Percentiles rank a stretch among this genome's conserved stretches.
phyloP scores from a whole-genome alignment of 2,329 filamentous ascomycete genomes.

The Alternaria rosae region DNA sequence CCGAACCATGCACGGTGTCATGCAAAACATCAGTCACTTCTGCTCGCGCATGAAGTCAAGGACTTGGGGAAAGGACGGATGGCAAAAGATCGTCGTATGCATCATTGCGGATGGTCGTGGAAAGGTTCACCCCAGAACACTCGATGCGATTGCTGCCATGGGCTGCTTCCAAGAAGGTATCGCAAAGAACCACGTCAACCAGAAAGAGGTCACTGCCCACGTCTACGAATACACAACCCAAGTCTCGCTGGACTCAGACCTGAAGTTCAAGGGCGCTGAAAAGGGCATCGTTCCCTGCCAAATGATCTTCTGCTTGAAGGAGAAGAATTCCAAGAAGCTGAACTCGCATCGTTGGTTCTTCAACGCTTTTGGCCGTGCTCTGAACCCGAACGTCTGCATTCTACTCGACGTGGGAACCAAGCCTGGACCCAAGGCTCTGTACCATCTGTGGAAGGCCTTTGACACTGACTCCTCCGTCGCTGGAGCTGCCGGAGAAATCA shows the following conservation, averaged over 20 bases:
- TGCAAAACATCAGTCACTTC: constrained; percentile 98
- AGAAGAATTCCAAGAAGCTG: constrained; percentile 96
- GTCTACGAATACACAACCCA: constrained; percentile 99
- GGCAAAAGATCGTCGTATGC: constrained; percentile 99
- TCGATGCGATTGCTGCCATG: constrained; percentile 95
- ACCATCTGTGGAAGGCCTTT: constrained; percentile 98
- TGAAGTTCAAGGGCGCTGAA: constrained; percentile 99
- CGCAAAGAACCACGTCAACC: constrained; percentile 97
- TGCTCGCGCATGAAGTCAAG: constrained; percentile 90
- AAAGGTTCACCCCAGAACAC: constrained; percentile 89
- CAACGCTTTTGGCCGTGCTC: constrained; percentile 90
- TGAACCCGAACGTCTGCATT: constrained; percentile 97
- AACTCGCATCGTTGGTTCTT: constrained; percentile 99
- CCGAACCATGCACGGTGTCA: constrained; percentile 96
- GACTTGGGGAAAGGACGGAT: constrained; percentile 95
- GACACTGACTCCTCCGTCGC: constrained; percentile 97
- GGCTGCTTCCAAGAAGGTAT: constrained; percentile 98
- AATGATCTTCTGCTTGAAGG: constrained; percentile 98
- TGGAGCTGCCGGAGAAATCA: constrained; percentile 96
- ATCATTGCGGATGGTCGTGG: constrained; percentile 94
- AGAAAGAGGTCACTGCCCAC: constrained; percentile 92
- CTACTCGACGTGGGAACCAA: constrained; percentile 95
- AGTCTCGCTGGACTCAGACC: constrained; percentile 90
- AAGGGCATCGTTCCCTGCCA: constrained; percentile 98
- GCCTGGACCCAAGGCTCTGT: constrained; percentile 87